A percentile compares a stretch with the other conserved stretches of the same genome.
Conservation (phyloP, 768 basidiomycete species). For the Termitomyces sp. region DNA sequence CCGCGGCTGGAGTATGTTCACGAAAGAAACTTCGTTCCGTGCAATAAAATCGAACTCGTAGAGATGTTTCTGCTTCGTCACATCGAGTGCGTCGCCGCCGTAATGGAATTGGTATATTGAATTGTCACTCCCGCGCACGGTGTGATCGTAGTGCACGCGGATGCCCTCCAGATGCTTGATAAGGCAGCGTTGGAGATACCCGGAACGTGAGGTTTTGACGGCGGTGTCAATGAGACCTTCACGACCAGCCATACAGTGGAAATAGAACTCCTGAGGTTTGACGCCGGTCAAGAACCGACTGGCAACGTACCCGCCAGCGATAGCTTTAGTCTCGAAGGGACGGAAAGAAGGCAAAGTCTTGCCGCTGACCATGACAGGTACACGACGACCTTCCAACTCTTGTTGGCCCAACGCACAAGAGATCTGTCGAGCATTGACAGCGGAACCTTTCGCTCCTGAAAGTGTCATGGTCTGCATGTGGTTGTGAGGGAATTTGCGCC, state of each 20-base stretch:
- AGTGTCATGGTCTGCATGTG: constrained; percentile 99
- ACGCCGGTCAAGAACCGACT: constrained; percentile 98
- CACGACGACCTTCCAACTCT: constrained; percentile 96
- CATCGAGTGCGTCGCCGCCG: constrained; percentile 94
- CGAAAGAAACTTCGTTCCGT: constrained; percentile 76
- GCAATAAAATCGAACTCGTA: constrained; percentile 92
- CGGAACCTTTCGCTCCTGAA: constrained; percentile 96
- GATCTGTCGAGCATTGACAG: constrained; percentile 96
- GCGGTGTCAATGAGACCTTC: constrained; percentile 99
- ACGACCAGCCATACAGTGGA: constrained; percentile 99
- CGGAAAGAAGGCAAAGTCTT: constrained; percentile 98
- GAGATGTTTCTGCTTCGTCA: constrained; percentile 95
- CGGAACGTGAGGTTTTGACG: constrained; percentile 97
- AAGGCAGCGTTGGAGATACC: constrained; percentile 95
- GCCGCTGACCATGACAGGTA: constrained; percentile 98
- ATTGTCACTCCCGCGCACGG: constrained; percentile 91
- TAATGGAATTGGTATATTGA: constrained; percentile 96
- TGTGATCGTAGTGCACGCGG: constrained; percentile 96
- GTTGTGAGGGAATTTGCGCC: constrained; percentile 95
- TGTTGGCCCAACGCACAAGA: constrained; percentile 98
- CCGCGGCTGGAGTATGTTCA: constrained; percentile 66
- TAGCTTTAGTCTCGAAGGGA: constrained; percentile 95
- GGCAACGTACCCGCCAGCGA: constrained; percentile 96
- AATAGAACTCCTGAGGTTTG: constrained; percentile 98
- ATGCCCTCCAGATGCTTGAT: constrained; percentile 99